Evolutionary conservation across 257 asterid genomes (phyloP).

Genomic region (Petunia secreta): DNA sequence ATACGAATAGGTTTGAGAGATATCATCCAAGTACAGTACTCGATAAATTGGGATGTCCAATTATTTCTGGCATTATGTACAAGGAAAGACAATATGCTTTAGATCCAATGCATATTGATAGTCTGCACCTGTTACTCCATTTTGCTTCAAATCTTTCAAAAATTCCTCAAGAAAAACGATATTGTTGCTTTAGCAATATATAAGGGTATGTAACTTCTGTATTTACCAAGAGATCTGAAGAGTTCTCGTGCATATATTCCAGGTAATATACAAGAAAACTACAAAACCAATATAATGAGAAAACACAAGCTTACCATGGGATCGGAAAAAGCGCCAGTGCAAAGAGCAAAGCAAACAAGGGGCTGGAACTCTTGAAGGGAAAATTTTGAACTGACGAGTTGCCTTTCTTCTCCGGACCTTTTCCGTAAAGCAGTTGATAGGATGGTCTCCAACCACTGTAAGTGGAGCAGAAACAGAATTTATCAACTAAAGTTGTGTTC

Average conservation of each 20-base stretch:
- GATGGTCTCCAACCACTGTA: slow-evolving; percentile 63
- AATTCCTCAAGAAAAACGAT: background rate
- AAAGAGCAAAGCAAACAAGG: slow-evolving; percentile 60
- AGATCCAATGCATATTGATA: background rate
- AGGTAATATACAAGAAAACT: background rate
- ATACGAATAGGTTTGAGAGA: background rate
- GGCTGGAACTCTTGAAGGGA: slow-evolving; percentile 50
- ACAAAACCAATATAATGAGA: background rate
- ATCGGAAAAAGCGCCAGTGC: slow-evolving; percentile 64
- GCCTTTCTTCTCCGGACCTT: slow-evolving; percentile 57
- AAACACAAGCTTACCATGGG: slow-evolving; percentile 46
- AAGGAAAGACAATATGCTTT: background rate
- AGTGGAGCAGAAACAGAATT: background rate
- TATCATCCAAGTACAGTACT: background rate
- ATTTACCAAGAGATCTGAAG: background rate
- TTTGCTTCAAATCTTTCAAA: background rate
- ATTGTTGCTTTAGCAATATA: background rate
- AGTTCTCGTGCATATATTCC: background rate
- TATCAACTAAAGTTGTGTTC: background rate
- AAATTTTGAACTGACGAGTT: slow-evolving; percentile 47
- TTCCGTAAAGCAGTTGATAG: slow-evolving; percentile 61
- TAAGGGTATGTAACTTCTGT: background rate
- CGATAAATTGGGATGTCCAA: background rate
- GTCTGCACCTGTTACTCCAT: background rate
- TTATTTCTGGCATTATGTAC: background rate